Evolutionary conservation across 495 filamentous ascomycete species (phyloP).

Genomic region (Geoglossum glabrum): DNA sequence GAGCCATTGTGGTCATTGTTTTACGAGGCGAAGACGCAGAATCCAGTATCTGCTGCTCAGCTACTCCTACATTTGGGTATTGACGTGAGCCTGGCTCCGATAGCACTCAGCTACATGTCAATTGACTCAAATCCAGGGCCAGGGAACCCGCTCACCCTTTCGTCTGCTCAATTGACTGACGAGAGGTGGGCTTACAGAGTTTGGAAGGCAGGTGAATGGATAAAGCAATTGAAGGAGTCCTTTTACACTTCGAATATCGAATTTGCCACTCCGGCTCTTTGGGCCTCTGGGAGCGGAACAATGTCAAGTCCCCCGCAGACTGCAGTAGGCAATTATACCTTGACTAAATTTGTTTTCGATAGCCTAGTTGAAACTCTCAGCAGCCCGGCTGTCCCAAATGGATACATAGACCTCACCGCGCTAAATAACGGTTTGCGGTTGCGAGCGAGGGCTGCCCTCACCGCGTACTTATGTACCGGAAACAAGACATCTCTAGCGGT

Average conservation of each 20-base stretch:
- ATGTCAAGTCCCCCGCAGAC: not conserved
- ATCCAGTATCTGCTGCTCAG: no score
- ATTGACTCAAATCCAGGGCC: no score
- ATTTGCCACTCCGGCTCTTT: not conserved
- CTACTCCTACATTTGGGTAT: no score
- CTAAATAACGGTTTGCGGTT: not conserved
- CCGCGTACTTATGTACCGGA: not conserved
- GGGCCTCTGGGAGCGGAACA: no score
- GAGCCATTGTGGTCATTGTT: no score
- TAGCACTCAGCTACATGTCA: no score
- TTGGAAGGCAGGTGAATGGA: not conserved
- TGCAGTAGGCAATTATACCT: not conserved
- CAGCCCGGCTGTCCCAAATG: not conserved
- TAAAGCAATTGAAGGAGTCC: not conserved
- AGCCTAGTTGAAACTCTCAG: not conserved
- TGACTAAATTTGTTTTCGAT: not conserved
- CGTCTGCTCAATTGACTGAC: not conserved
- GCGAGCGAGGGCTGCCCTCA: not conserved
- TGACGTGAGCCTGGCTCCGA: not conserved
- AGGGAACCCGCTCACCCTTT: no score
- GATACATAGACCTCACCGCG: not conserved
- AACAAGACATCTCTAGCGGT: not conserved
- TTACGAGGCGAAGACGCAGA: no score
- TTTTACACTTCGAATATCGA: not conserved
- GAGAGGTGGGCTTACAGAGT: not conserved